Base-by-base conservation (phyloP, 208 protist genomes). In the Leishmania tarentolae region DNA sequence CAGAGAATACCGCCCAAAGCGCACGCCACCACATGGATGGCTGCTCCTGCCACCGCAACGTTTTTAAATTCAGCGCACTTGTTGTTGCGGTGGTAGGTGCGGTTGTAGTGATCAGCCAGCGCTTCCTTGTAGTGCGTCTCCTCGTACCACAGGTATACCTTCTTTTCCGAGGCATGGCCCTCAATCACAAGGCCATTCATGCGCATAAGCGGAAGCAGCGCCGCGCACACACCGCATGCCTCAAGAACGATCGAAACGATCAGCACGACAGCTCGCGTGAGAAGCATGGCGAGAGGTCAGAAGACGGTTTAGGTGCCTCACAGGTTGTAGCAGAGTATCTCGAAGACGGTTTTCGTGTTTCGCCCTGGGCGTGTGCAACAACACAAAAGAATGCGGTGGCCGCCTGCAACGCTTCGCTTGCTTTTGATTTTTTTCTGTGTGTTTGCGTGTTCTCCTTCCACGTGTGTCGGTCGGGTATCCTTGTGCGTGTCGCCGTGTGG, bases 191-290 rank as follows among this genome's bases (percentile, higher is more conserved):
- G 66, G 35, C 40, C 53, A 7, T 15, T 46, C 47, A 47, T 71
- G 1, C 79, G 78, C 75, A 83, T 82, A 11, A 86, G 59, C 6
- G 83, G 83, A 46, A 86, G 80, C 61, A 86, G 79, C 15, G 78
- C 61, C 47, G 83, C 77, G 44, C 83, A 83, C 21, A 83, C 83
- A 19, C 77, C 78, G 28, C 71, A 82, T 21, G 79, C 72, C 1
- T 68, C 79, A 75, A 82, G 47, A n/a, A 86, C n/a, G 40, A 76
- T 6, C 78, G 80, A 56, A 9, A 86, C 35, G 44, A 86, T 63
- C n/a, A 81, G 78, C 7, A 86, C 61, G 24, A 83, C 17, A 9
- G 80, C 9, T 28, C 83, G 83, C 1, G 40, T 74, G 63, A 19
- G 66, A 21, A 79, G 61, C 81, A 84, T 84, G 50, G 40, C 8